Evolutionary conservation across 495 filamentous ascomycete species (phyloP).

Genomic region (Trichoderma gamsii): DNA sequence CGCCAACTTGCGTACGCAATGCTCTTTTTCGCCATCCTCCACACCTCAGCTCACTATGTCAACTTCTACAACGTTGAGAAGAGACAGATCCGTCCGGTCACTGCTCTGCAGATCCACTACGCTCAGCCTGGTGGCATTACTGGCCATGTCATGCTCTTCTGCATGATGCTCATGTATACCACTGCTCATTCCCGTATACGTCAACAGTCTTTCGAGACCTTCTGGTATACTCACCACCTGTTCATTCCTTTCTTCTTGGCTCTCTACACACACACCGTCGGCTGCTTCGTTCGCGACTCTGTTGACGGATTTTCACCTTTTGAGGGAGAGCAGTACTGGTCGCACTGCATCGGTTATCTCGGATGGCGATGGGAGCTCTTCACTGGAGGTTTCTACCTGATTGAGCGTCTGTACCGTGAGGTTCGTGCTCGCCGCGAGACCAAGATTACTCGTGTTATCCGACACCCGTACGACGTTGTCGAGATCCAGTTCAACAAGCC

Average conservation of each 20-base stretch:
- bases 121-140: conserved; percentile 84
- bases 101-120: conserved; percentile 92
- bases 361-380: conserved; percentile 96
- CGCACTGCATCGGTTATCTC: conserved; percentile 90
- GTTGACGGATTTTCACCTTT: conserved; percentile 71
- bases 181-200: conserved; percentile 90
- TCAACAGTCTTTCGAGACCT: conserved; percentile 95
- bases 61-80: conserved; percentile 98
- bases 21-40: conserved; percentile 73
- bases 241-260: conserved; percentile 93
- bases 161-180: conserved; percentile 98
- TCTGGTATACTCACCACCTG: conserved; percentile 98
- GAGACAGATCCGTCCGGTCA: conserved; percentile 69
- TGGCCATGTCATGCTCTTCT: conserved; percentile 95
- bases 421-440: conserved; percentile 74
- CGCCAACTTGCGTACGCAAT: conserved; percentile 88
- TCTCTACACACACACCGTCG: conserved; percentile 91
- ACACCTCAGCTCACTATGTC: conserved; percentile 81
- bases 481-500: conserved; percentile 97
- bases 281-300: conserved; percentile 89
- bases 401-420: conserved; percentile 88
- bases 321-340: conserved; percentile 73
- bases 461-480: conserved; percentile 96
- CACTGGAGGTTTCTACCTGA: conserved; percentile 77
- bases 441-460: conserved; percentile 86